Conservation (phyloP, 1,139 yeast species). For the Eremothecium gossypii region DNA sequence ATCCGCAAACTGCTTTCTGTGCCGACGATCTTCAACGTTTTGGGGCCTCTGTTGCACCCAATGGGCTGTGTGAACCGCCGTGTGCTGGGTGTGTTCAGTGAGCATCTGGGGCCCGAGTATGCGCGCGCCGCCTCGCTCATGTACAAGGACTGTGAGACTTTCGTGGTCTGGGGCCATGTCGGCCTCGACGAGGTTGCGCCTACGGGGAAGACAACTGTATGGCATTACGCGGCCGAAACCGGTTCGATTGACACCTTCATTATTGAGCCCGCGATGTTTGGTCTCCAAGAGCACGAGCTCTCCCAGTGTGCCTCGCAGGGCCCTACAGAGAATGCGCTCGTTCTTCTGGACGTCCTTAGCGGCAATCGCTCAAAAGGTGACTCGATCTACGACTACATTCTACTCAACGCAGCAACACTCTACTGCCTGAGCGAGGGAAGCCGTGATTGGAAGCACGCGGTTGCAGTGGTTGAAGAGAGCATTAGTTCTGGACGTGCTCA, state of each 20-base stretch:
- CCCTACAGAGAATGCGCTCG: constrained; percentile 73
- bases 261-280: constrained; percentile 65
- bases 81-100: constrained; percentile 81
- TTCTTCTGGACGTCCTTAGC: constrained; percentile 44
- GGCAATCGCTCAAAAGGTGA: constrained; percentile 40
- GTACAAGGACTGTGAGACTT: constrained; percentile 38
- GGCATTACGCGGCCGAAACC: constrained; percentile 54
- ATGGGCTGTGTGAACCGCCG: constrained; percentile 56
- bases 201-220: constrained; percentile 66
- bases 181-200: constrained; percentile 94
- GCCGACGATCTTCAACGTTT: constrained; percentile 86
- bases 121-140: constrained; percentile 62
- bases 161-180: constrained; percentile 86
- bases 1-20: constrained; percentile 69
- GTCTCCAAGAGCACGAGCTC: constrained; percentile 64
- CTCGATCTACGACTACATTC: constrained; percentile 77
- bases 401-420: constrained; percentile 79
- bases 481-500: constrained; percentile 61
- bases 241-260: constrained; percentile 30
- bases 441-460: constrained; percentile 66
- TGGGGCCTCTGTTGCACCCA: constrained; percentile 91
- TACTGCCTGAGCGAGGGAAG: constrained; percentile 71
- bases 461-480: constrained; percentile 58
- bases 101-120: constrained; percentile 68
- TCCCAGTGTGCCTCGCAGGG: constrained; percentile 71